Base-by-base conservation (phyloP, 1,284 basidiomycete genomes). In the Pascua sp. region DNA sequence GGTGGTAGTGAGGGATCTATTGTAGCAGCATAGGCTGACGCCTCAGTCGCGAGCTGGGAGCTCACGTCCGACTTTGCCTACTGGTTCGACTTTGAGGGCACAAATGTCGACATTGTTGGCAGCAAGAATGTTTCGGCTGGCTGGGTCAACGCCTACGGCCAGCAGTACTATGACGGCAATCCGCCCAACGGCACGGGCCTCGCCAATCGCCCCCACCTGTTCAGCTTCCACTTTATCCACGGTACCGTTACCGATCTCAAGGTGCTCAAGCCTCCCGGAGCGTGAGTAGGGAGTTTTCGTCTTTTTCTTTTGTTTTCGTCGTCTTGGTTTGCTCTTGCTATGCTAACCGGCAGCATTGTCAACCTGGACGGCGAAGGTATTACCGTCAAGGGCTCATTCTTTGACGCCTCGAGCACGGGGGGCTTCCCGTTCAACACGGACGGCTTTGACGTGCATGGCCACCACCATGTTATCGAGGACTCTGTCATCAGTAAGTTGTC, bases 361-460 rank as follows among this genome's bases (percentile, higher is more conserved):
- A n/a, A n/a, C n/a, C n/a, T n/a, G n/a, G 76, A 77, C n/a, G 81
- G 81, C 1, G 66, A 70, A 59, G 79, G 81, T 57, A 73, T 81
- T 47, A 73, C 70, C 38, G 77, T 81, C n/a, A 70, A 77, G 57
- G 77, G 81, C 64, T 78, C 80, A 47, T 79, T 79, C 56, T 77
- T 81, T 37, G 80, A 81, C 56, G 80, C 81, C 3, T 79, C 80
- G 5, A 70, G 77, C 24, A 79, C 79, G 50, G 72, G 75, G 13
- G 80, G 78, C 57, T 80, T 80, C 70, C 80, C 80, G 4, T 81
- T 81, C 70, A 81, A 81, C 60, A 81, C 80, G 75, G 70, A 76
- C 67, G 80, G 80, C 17, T 79, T 81, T 63, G 81, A 81, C 60
- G 66, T 81, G 2, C 56, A 41, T 3, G 63, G 51, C 9, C 54